Evolutionary conservation across 1,284 basidiomycete genomes (phyloP).

Genomic region (Microbotryum silenes-acaulis): DNA sequence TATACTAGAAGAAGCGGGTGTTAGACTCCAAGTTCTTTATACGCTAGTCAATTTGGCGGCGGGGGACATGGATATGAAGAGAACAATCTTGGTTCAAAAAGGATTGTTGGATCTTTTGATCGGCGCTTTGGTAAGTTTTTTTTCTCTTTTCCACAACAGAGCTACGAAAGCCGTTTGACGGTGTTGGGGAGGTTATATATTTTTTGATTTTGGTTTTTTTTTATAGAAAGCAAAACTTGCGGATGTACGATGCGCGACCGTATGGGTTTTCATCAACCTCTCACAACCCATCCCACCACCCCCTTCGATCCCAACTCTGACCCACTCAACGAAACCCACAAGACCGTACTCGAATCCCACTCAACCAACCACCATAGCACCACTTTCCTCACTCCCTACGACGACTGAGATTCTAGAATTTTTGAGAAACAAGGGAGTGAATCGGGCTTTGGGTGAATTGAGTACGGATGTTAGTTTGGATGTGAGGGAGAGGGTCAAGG

Average conservation of each 20-base stretch:
- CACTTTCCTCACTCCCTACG: conserved; percentile 2
- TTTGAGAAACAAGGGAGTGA: conserved; percentile 30
- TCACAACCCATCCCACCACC: conserved; percentile 14
- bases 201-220: not conserved
- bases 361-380: not conserved
- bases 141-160: too few relatives aligned
- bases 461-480: conserved; percentile 29
- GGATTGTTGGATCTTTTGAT: conserved; percentile 19
- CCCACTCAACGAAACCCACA: too few relatives aligned
- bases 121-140: conserved; percentile 23
- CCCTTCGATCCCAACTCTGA: not conserved
- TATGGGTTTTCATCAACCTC: conserved; percentile 34
- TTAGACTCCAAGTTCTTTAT: conserved; percentile 23
- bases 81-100: conserved; percentile 26
- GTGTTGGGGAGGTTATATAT: too few relatives aligned
- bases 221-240: conserved; percentile 8
- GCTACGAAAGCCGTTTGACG: too few relatives aligned
- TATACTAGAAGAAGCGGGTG: not conserved
- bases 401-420: conserved; percentile 13
- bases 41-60: conserved; percentile 33
- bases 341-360: too few relatives aligned
- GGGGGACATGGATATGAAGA: conserved; percentile 18
- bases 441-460: conserved; percentile 25
- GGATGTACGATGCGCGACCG: conserved; percentile 25
- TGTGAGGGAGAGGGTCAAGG: conserved; percentile 33